phyloP scores from a whole-genome alignment of 192 early-diverging fungal genomes.

The Podila verticillata region DNA sequence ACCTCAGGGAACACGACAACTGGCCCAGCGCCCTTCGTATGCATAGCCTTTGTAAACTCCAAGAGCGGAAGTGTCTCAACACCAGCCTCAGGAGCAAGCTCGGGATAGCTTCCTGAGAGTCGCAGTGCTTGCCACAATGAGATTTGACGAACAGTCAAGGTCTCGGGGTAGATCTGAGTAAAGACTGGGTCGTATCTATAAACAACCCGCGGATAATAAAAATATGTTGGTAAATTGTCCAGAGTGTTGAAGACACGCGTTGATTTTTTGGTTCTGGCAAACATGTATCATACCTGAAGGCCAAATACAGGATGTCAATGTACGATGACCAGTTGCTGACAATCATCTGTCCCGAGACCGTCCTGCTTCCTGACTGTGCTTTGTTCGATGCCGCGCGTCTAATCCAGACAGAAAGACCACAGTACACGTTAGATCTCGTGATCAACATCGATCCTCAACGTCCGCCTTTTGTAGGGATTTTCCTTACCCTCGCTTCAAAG shows the following conservation, averaged over 20 bases:
- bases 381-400: constrained; percentile 16
- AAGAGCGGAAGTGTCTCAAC: constrained; percentile 50
- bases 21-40: constrained; percentile 57
- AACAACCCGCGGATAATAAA: not conserved
- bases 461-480: not conserved
- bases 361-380: constrained; percentile 22
- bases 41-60: constrained; percentile 53
- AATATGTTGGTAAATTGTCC: not conserved
- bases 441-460: not conserved
- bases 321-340: constrained; percentile 87
- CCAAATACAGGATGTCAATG: constrained; percentile 81
- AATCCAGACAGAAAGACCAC: not conserved
- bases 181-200: constrained; percentile 71
- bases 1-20: constrained; percentile 78
- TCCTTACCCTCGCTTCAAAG: constrained; percentile 73
- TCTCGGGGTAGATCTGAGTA: constrained; percentile 59
- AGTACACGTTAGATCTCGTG: not conserved
- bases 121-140: constrained; percentile 66
- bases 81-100: constrained; percentile 34
- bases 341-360: constrained; percentile 75
- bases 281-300: constrained; percentile 58
- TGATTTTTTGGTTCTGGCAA: too few relatives aligned
- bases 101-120: constrained; percentile 56
- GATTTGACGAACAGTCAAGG: constrained; percentile 60
- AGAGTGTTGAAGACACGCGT: too few relatives aligned